Base-by-base conservation (phyloP, 768 basidiomycete species). In the Rhodotorula sphaerocarpa region DNA sequence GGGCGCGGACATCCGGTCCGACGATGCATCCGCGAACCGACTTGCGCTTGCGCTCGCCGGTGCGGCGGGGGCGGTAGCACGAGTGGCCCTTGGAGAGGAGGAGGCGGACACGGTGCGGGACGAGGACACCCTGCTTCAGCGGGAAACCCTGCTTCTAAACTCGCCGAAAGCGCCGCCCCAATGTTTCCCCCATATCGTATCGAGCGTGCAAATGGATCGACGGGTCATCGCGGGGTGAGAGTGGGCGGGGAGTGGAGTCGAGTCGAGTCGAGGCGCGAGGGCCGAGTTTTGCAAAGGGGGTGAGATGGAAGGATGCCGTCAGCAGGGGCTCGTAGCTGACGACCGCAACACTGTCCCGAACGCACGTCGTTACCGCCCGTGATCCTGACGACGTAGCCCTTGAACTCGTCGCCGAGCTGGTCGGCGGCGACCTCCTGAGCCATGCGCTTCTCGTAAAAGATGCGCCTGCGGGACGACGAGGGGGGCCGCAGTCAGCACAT, bases 11-110 rank as follows among this genome's bases (percentile, higher is more conserved):
- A 77, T 99, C 92, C 74, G 90, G 83, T 70, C 88, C 90, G 75
- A 96, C 88, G 78, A 97, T 96, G 82, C 91, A 95, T 39, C 93
- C 93, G 67, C 93, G 88, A 66, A 99, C 89, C 73, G 92, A 95
- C 80, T 97, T 97, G 82, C 93, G 88, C 82, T 88, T 91, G 79
- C 93, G 88, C 80, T 99, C 92, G 74, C 93, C 93, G 52, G 81
- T 78, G 77, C 91, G 88, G 75, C 91, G 88, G 70, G 81, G 77
- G 72, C 93, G 90, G 83, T 88, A 96, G 83, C 93, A 97, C 36
- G 92, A 93, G 84, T 97, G 93, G 55, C 91, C 91, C 77, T 93
- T 88, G 67, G 88, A 73, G 75, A 99, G 87, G 74, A 97, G 88
- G 70, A 99, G 87, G 66, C 83, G 81, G 72, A 92, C 89, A 83